Evolutionary conservation across 202 grass and related monocot species (phyloP).

Genomic region (Alloteropsis angusta): DNA sequence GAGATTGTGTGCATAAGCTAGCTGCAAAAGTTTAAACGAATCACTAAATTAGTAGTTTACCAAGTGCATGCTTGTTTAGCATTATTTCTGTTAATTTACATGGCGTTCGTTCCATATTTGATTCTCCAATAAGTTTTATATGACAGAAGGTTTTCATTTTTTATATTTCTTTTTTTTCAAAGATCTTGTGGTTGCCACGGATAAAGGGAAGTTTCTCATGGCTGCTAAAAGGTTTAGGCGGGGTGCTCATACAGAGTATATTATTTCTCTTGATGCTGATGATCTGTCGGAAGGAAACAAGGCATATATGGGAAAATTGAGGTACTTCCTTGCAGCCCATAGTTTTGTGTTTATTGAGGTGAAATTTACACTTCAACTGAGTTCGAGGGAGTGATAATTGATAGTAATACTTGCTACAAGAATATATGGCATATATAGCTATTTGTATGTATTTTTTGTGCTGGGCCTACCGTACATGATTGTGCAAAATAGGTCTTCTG

Average conservation of each 20-base stretch:
- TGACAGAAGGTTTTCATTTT: background rate
- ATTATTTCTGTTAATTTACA: background rate
- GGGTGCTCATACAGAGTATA: slow-evolving; percentile 16
- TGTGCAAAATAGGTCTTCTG: background rate
- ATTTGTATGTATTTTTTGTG: background rate
- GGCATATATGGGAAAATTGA: slow-evolving; percentile 56
- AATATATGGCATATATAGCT: background rate
- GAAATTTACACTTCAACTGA: background rate
- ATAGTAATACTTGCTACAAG: background rate
- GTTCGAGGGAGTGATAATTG: background rate
- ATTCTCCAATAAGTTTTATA: background rate
- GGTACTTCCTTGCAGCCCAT: slow-evolving; percentile 10
- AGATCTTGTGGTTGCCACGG: background rate
- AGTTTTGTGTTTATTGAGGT: background rate
- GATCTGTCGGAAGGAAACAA: slow-evolving; percentile 47
- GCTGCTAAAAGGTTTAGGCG: slow-evolving; percentile 34
- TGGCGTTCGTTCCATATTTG: background rate
- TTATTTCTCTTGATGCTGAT: slow-evolving; percentile 33
- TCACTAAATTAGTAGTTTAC: background rate
- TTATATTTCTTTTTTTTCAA: background rate
- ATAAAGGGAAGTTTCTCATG: slow-evolving; percentile 42
- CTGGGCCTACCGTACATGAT: background rate
- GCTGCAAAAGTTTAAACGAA: background rate
- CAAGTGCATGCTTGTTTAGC: background rate
- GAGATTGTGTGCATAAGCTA: background rate